Base-by-base conservation (phyloP, 306 rosid species). In the Castanopsis chinensis region DNA sequence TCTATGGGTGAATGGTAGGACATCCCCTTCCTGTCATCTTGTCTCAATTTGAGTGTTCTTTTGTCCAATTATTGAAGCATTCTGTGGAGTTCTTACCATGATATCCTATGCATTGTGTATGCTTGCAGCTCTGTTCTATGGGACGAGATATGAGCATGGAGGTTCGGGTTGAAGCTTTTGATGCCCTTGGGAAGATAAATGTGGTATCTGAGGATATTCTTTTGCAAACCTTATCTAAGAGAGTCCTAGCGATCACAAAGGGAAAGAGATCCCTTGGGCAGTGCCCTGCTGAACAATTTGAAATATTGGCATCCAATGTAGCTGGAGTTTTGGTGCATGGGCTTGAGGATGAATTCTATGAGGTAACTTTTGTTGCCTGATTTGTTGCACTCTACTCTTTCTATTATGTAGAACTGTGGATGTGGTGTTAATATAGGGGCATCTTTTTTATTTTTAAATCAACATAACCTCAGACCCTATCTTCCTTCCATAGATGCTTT, bases 321-420 rank as follows among this genome's bases (percentile, higher is more conserved):
- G 99, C 99, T 20, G 99, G 97, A 71, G 92, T 92, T 78, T 65
- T 91, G 28, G 79, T 94, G 79, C 99, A 94, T 86, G 99, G 99
- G 73, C 91, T 91, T 58, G 99, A 95, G 87, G 99, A 95, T 84
- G 99, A 92, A 86, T 92, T 89, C 87, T 86, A 82, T 78, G 92
- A 92, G 97, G 99, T 91, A 90, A 83, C 74, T 75, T 84, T 43
- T 14, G 35, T 45, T 1, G 55, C 74, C 67, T 20, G 21, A 4
- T 30, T 51, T 57, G 18, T 12, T 58, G 59, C 71, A 25, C 60
- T 11, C 49, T 35, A 32, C 28, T 21, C 56, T 70, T 76, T 71
- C 18, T 54, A 58, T 18, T 3, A 32, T 30, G 19, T 68, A 17
- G 55, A 27, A 52, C 51, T 74, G n/a, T 27, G 17, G 20, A 27